Base-by-base conservation (phyloP, 2,329 filamentous ascomycete species). In the Scolecobasidium constrictum region DNA sequence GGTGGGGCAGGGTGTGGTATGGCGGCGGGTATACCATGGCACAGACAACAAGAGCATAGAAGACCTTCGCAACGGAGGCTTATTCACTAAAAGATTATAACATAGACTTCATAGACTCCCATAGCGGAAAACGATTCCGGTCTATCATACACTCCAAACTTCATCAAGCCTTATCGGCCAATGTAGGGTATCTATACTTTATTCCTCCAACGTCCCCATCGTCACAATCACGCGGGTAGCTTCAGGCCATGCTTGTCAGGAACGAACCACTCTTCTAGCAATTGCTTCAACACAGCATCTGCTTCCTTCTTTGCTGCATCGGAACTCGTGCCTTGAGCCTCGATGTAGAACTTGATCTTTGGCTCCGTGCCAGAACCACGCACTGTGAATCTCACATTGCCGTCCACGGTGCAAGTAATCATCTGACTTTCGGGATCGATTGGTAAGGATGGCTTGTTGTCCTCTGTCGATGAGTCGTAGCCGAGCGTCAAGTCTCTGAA, bases 1-100 rank as follows among this genome's bases (percentile, higher is more conserved):
- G 85, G 35, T 76, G 73, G 49, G 90, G 90, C 0, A 69, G 72
- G 4, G 62, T 94, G 35, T 96, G 88, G 87, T 95, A 94, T 64
- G 90, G 68, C 3, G 48, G 83, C 26, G 88, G 88, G 1, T 73
- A 83, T 49, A 82, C 77, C 3, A 70, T 94, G 26, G 26, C n/a
- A n/a, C n/a, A n/a, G n/a, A n/a, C n/a, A n/a, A n/a, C n/a, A n/a
- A n/a, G n/a, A n/a, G n/a, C n/a, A n/a, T n/a, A n/a, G n/a, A n/a
- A n/a, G n/a, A n/a, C n/a, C n/a, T n/a, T n/a, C n/a, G n/a, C n/a
- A n/a, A n/a, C n/a, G n/a, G n/a, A n/a, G n/a, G n/a, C n/a, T n/a
- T n/a, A n/a, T n/a, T n/a, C n/a, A n/a, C n/a, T n/a, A n/a, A n/a
- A n/a, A n/a, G n/a, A n/a, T n/a, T n/a, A n/a, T n/a, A n/a, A n/a